Conservation (phyloP, 139 green algal species). For the Chlorella sp. region DNA sequence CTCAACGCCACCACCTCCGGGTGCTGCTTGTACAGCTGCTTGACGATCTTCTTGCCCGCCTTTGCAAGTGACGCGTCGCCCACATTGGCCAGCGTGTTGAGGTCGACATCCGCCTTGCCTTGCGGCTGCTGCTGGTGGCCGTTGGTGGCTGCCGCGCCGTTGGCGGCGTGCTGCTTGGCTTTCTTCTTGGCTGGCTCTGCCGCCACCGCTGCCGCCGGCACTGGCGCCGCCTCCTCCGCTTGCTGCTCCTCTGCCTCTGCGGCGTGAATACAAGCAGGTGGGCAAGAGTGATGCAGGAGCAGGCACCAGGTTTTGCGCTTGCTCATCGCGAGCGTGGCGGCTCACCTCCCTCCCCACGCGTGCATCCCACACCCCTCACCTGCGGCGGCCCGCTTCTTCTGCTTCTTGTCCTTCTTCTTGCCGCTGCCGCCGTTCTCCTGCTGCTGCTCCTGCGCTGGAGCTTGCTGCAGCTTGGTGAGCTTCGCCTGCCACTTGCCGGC, state of each 20-base stretch:
- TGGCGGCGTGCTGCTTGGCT: background rate
- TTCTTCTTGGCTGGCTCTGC: background rate
- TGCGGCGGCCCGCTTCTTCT: background rate
- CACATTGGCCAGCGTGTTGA: slow-evolving; percentile 36
- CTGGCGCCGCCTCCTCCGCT: too few relatives aligned
- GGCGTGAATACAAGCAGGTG: too few relatives aligned
- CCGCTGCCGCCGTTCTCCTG: background rate
- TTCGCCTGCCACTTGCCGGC: background rate
- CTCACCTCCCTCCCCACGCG: too few relatives aligned
- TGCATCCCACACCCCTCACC: too few relatives aligned
- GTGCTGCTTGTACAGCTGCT: slow-evolving; percentile 58
- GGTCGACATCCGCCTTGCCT: background rate
- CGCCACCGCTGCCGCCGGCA: too few relatives aligned
- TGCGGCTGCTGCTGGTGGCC: too few relatives aligned
- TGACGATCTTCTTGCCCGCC: slow-evolving; percentile 46
- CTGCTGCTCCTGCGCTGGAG: too few relatives aligned
- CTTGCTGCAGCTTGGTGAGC: background rate
- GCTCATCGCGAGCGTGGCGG: background rate
- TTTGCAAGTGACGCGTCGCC: slow-evolving; percentile 46
- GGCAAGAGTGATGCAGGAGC: background rate
- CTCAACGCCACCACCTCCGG: slow-evolving; percentile 36
- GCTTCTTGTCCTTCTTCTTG: too few relatives aligned
- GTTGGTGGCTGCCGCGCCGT: too few relatives aligned
- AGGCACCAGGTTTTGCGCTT: too few relatives aligned
- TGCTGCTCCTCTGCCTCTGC: background rate